These are phyloP conservation scores for Fomitopsis pinicola DNA, from an alignment of 1,284 basidiomycete species.

Conservation along the genomic window DNA sequence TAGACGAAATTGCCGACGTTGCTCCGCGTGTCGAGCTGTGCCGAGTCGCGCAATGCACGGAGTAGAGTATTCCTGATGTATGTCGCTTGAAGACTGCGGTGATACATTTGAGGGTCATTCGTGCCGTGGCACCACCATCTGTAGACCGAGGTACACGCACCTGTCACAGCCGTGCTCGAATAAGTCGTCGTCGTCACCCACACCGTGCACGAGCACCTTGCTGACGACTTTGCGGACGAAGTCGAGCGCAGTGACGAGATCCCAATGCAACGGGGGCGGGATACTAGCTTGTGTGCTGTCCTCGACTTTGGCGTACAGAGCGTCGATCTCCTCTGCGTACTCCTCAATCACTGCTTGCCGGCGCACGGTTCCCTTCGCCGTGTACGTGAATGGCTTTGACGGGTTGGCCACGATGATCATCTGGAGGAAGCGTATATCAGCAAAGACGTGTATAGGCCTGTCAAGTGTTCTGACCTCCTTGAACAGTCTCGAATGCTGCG, in stretches of 20 bases:
- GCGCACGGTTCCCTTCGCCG: slow-evolving; percentile 27
- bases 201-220: slow-evolving; percentile 20
- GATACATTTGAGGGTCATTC: too few species aligned
- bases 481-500: slow-evolving; percentile 32
- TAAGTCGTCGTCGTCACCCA: slow-evolving; percentile 34
- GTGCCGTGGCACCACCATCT: not conserved
- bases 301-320: slow-evolving; percentile 20
- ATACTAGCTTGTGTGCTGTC: slow-evolving; percentile 19
- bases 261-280: slow-evolving; percentile 26
- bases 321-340: slow-evolving; percentile 28
- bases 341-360: slow-evolving; percentile 19
- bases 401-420: slow-evolving; percentile 28
- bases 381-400: slow-evolving; percentile 27
- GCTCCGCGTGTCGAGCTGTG: slow-evolving; percentile 16
- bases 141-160: slow-evolving; percentile 14
- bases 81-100: slow-evolving; percentile 33
- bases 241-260: slow-evolving; percentile 9
- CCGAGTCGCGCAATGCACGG: slow-evolving; percentile 27
- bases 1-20: slow-evolving; percentile 31
- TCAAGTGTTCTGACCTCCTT: slow-evolving; percentile 25
- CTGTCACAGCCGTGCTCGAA: slow-evolving; percentile 43
- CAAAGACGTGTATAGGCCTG: not conserved
- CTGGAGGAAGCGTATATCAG: slow-evolving; percentile 8
- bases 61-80: slow-evolving; percentile 37
- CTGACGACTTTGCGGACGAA: slow-evolving; percentile 29